Base-by-base conservation (phyloP, 2,329 filamentous ascomycete genomes). In the Plenodomus biglobosus region DNA sequence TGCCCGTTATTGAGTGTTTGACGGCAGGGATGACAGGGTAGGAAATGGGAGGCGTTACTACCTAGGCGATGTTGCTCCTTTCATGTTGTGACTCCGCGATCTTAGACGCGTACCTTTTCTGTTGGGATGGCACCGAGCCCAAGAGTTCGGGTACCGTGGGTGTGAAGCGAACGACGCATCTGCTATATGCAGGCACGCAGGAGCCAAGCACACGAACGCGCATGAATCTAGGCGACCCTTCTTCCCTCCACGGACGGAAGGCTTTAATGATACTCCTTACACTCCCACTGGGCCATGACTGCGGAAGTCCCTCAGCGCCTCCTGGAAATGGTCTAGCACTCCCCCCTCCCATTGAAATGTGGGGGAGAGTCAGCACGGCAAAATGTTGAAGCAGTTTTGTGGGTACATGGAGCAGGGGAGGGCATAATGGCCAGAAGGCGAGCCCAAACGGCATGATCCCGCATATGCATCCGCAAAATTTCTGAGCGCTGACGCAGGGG, bases 341-440 rank as follows among this genome's bases (percentile, higher is more conserved):
- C 42, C 39, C 24, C 22, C 19, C n/a, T n/a, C 38, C 32, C 35
- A 39, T 38, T 39, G 32, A 34, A 47, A 24, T 18, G 38, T 34
- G 42, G 35, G 13, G 27, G 15, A 42, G 37, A 20, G 38, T 47
- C 37, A 48, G 48, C 42, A 43, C 37, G 48, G 52, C 44, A 44
- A 27, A 40, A 44, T 19, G 38, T 32, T 41, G 32, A 43, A 48
- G 46, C 38, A 40, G 18, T 36, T 16, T 39, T 20, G 16, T 22
- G 24, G 39, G 20, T n/a, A 40, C 21, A 32, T 32, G 11, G 15
- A 32, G 27, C 13, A 10, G 27, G 8, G 27, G 3, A 10, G 27
- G 8, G 27, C 27, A 3, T 32, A 32, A 21, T 16, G 15, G 13
- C 39, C n/a, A n/a, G 44, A 24, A 19, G 32, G 20, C 32, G 34